These are phyloP conservation scores for Brasilioporus rufonigricans DNA, from an alignment of 768 basidiomycete genomes.

Conservation along the genomic window DNA sequence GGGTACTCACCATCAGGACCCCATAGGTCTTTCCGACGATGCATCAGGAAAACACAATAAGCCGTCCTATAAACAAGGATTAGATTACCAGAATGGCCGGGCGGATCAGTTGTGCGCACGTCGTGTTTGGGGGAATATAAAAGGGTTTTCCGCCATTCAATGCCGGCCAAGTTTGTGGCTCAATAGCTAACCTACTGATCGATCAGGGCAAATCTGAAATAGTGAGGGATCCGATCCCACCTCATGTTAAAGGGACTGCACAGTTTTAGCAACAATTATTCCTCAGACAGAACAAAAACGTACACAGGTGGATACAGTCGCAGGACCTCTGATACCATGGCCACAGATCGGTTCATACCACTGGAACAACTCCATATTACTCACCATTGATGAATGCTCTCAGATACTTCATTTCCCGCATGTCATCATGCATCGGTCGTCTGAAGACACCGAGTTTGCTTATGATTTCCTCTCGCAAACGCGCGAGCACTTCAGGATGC, in stretches of 20 bases:
- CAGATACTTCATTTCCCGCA: conserved; percentile 61
- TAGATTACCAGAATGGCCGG: background rate
- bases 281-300: background rate
- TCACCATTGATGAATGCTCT: conserved; percentile 64
- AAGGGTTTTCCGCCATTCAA: conserved; percentile 40
- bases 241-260: conserved; percentile 23
- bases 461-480: conserved; percentile 57
- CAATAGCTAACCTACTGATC: conserved; percentile 12
- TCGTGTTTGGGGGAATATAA: conserved; percentile 47
- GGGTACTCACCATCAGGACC: conserved; percentile 38
- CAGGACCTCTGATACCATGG: conserved; percentile 25
- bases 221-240: conserved; percentile 1
- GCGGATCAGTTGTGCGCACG: conserved; percentile 12
- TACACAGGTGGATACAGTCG: conserved; percentile 33
- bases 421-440: conserved; percentile 53
- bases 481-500: conserved; percentile 44
- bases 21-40: conserved; percentile 39
- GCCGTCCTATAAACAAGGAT: conserved; percentile 1
- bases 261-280: background rate
- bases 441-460: conserved; percentile 46
- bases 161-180: conserved; percentile 19
- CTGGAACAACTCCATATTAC: background rate
- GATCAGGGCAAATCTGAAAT: background rate
- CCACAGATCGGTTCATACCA: background rate
- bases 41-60: conserved; percentile 33